Evolutionary conservation across 306 rosid species (phyloP).

Genomic region (Lagenaria siceraria): DNA sequence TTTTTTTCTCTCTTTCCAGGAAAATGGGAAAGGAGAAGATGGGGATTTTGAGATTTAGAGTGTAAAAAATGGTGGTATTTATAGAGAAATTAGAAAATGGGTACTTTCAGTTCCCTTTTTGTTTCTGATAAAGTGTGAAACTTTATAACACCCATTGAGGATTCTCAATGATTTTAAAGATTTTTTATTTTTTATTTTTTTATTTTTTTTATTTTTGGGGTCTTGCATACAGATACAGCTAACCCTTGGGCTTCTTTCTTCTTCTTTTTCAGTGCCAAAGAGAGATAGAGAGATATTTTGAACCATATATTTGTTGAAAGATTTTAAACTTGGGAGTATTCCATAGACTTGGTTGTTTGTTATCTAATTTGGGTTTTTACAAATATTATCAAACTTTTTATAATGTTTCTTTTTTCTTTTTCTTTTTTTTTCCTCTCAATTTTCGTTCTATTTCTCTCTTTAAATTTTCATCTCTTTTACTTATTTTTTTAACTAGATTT

Average conservation of each 20-base stretch:
- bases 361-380: no score
- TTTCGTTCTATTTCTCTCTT: no score
- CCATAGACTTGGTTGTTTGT: no score
- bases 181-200: no score
- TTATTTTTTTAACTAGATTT: no score
- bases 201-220: not conserved
- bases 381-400: no score
- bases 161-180: not conserved
- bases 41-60: not conserved
- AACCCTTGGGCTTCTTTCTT: not conserved
- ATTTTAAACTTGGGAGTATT: no score
- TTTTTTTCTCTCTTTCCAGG: not conserved
- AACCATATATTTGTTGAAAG: not conserved
- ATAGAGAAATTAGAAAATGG: constrained; percentile 14
- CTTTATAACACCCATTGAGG: not conserved
- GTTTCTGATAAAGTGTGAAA: not conserved
- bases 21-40: not conserved
- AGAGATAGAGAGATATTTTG: not conserved
- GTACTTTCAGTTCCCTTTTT: not conserved
- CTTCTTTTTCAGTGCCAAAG: not conserved
- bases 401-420: no score
- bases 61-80: constrained; percentile 32
- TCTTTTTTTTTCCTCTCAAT: no score
- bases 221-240: no score
- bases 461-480: no score